Base-by-base conservation (phyloP, 805 yeast genomes). In the Metschnikowia shivogae region DNA sequence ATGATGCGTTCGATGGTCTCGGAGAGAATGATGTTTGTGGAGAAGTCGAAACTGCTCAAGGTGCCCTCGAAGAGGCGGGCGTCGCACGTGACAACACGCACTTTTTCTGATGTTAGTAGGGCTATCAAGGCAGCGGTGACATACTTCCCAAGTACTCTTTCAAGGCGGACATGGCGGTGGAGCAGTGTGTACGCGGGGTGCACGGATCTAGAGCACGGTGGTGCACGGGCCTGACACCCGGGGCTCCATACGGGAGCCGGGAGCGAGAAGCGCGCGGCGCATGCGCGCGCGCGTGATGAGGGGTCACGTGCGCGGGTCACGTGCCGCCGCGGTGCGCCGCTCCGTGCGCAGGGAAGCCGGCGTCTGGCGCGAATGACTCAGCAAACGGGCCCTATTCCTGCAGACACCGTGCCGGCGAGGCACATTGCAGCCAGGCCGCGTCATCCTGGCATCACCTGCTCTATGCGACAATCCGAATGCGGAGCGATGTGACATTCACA, bases 11-110 rank as follows among this genome's bases (percentile, higher is more conserved):
- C 86, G 17, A 65, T 59, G 13, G 84, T 73, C 34, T 71, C 62
- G 3, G 78, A 64, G 34, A 84, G 62, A 33, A 84, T 67, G 30
- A 85, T 56, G 56, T 85, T 85, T 20, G 86, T 77, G 36, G 78
- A 70, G 50, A 80, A 78, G 59, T 85, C 92, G 54, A 70, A 84
- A 6, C 90, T 89, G 51, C 64, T 65, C 19, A 71, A 63, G 17
- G 56, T 60, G 4, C 76, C 76, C 54, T 70, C 74, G 35, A 76
- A 68, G 42, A 74, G 67, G 39, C 78, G 65, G 9, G 84, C 86
- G 51, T 79, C 84, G 6, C 81, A 68, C 3, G 84, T 78, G 36
- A 81, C 64, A 27, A 81, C 72, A 43, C 80, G 74, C 11, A 81
- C 81, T 51, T 67, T 67, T 53, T 74, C 80, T 66, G 48, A 7